Percentiles rank a stretch among this genome's conserved stretches.
Evolutionary conservation across 139 green algal species (phyloP).

Genomic region (Monoraphidium neglectum): DNA sequence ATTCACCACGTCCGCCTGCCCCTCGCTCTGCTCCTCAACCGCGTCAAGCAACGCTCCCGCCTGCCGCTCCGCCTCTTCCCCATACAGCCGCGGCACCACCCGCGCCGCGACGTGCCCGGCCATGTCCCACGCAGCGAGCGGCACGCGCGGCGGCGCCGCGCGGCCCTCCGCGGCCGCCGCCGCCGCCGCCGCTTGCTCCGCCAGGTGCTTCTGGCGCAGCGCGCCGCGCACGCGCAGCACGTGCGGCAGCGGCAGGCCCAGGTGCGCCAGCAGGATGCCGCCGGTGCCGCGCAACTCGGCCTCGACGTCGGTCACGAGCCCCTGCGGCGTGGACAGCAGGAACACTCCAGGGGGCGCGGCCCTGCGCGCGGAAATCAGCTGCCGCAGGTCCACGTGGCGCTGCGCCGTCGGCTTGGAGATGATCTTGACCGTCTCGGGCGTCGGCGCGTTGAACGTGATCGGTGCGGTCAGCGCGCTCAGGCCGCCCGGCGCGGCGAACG

Average conservation of each 20-base stretch:
- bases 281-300: conserved; percentile 22
- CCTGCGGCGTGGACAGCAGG: conserved; percentile 25
- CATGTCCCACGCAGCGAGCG: conserved; percentile 15
- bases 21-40: background rate
- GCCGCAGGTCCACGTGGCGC: conserved; percentile 4
- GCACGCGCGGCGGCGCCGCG: background rate
- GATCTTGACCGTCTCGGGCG: conserved; percentile 6
- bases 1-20: background rate
- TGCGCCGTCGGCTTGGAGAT: conserved; percentile 16
- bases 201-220: conserved; percentile 5
- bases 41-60: background rate
- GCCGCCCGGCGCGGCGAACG: background rate
- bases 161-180: background rate
- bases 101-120: background rate
- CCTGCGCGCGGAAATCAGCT: conserved; percentile 6
- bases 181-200: conserved; percentile 10
- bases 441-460: conserved; percentile 20
- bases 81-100: background rate
- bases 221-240: conserved; percentile 16
- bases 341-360: conserved; percentile 8
- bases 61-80: background rate
- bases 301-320: conserved; percentile 32
- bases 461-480: background rate
- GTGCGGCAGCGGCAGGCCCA: conserved; percentile 24
- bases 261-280: conserved; percentile 18